Conservation (phyloP, 345 rosid genomes). For the Turnera subulata region DNA sequence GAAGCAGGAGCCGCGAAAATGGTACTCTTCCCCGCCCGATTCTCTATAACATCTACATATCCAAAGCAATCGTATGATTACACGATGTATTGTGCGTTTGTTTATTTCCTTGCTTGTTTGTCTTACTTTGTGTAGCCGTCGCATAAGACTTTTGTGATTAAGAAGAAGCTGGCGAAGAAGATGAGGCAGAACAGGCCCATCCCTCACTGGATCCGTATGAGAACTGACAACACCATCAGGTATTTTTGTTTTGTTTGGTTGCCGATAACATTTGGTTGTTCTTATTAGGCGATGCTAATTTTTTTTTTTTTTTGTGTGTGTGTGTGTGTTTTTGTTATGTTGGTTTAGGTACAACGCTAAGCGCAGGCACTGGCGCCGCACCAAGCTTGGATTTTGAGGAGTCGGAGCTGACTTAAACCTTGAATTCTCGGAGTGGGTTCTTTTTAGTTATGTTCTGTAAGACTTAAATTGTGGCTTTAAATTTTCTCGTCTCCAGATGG, state of each 20-base stretch:
- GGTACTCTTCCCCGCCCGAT: no score
- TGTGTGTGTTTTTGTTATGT: not conserved
- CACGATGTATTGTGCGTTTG: no score
- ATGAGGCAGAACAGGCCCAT: slow-evolving; percentile 30
- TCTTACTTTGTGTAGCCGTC: slow-evolving; percentile 12
- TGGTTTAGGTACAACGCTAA: slow-evolving; percentile 50
- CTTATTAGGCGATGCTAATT: not conserved
- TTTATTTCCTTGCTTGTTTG: no score
- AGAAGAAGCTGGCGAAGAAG: slow-evolving; percentile 31
- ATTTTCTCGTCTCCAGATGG: no score
- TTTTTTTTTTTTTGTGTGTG: not conserved
- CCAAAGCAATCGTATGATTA: no score
- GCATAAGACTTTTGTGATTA: slow-evolving; percentile 23
- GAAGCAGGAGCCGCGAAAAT: no score
- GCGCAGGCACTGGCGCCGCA: slow-evolving; percentile 72
- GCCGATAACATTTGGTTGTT: no score
- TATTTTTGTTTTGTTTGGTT: not conserved
- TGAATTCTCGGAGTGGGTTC: no score
- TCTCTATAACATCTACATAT: no score
- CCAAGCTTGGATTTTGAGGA: slow-evolving; percentile 62
- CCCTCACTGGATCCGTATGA: slow-evolving; percentile 28
- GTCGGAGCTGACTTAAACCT: not conserved
- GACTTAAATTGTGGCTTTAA: no score
- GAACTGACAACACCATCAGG: slow-evolving; percentile 29
- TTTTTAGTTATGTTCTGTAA: no score